phyloP scores from a whole-genome alignment of 2,329 filamentous ascomycete species.

The Tolypocladium amazonense region DNA sequence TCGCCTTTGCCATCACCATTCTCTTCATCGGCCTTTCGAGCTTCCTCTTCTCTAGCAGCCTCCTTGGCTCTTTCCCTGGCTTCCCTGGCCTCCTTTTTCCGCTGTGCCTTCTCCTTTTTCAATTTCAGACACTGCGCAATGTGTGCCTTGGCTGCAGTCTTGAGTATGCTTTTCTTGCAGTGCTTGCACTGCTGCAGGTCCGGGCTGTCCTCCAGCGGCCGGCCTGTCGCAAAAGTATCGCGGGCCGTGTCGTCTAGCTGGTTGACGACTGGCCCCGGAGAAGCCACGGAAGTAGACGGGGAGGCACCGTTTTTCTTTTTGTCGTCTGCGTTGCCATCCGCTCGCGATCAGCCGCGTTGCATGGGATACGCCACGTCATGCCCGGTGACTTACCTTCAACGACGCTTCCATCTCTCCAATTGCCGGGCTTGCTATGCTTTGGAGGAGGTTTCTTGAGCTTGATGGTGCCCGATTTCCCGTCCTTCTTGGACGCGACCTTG shows the following conservation, averaged over 20 bases:
- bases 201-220: conserved; percentile 68
- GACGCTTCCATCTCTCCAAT: conserved; percentile 59
- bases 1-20: conserved; percentile 38
- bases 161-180: conserved; percentile 81
- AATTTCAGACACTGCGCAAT: conserved; percentile 74
- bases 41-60: conserved; percentile 46
- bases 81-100: conserved; percentile 66
- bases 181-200: conserved; percentile 84
- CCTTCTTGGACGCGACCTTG: conserved; percentile 51
- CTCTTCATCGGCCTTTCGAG: conserved; percentile 38
- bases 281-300: conserved; percentile 28
- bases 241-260: conserved; percentile 66
- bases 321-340: conserved; percentile 27
- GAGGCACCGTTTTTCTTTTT: conserved; percentile 41
- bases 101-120: conserved; percentile 72
- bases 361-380: background rate
- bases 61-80: conserved; percentile 56
- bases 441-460: conserved; percentile 54
- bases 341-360: background rate
- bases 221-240: conserved; percentile 71
- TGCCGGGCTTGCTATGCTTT: conserved; percentile 56
- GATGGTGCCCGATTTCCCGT: conserved; percentile 38
- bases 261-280: conserved; percentile 48
- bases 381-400: conserved; percentile 41
- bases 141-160: conserved; percentile 64